A percentile compares a stretch with the other conserved stretches of the same genome.
phyloP scores from a whole-genome alignment of 805 yeast genomes.

The Yarrowia sp. region DNA sequence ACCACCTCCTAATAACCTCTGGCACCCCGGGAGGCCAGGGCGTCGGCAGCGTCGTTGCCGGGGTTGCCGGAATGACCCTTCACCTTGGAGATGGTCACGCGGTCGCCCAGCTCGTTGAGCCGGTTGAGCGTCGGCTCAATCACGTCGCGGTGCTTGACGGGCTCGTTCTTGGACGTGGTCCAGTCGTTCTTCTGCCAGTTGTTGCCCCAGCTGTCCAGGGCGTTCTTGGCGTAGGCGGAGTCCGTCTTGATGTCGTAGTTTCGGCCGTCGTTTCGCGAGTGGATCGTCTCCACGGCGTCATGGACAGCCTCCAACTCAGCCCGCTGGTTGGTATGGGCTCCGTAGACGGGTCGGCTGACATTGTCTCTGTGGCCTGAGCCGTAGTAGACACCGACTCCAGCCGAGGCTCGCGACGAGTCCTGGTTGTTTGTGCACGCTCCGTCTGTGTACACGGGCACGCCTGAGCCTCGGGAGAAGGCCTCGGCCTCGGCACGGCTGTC shows the following conservation, averaged over 20 bases:
- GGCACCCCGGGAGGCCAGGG: not conserved
- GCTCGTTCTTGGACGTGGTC: slow-evolving; percentile 13
- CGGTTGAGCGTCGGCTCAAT: slow-evolving; percentile 4
- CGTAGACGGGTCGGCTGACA: not conserved
- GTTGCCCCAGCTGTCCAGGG: slow-evolving; percentile 5
- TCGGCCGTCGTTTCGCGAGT: not conserved
- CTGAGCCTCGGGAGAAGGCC: not conserved
- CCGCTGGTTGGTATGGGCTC: slow-evolving; percentile 15
- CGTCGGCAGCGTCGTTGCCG: slow-evolving; percentile 10
- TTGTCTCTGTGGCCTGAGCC: slow-evolving; percentile 5
- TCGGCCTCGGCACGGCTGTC: not conserved
- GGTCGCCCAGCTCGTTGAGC: slow-evolving; percentile 5
- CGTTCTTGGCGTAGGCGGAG: not conserved
- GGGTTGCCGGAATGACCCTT: slow-evolving; percentile 14
- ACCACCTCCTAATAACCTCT: too few relatives aligned
- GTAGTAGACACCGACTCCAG: slow-evolving; percentile 20
- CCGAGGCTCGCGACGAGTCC: not conserved
- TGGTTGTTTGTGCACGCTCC: slow-evolving; percentile 18
- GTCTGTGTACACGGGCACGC: slow-evolving; percentile 26
- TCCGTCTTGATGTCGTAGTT: slow-evolving; percentile 4
- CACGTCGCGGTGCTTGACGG: slow-evolving; percentile 9
- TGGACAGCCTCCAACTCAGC: slow-evolving; percentile 24
- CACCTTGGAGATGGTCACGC: slow-evolving; percentile 7
- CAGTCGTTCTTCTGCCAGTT: slow-evolving; percentile 7
- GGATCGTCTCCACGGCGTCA: slow-evolving; percentile 1